Percentiles rank a stretch among this genome's conserved stretches.
Evolutionary conservation across 768 basidiomycete genomes (phyloP).

Genomic region (Rhodocollybia butyracea): DNA sequence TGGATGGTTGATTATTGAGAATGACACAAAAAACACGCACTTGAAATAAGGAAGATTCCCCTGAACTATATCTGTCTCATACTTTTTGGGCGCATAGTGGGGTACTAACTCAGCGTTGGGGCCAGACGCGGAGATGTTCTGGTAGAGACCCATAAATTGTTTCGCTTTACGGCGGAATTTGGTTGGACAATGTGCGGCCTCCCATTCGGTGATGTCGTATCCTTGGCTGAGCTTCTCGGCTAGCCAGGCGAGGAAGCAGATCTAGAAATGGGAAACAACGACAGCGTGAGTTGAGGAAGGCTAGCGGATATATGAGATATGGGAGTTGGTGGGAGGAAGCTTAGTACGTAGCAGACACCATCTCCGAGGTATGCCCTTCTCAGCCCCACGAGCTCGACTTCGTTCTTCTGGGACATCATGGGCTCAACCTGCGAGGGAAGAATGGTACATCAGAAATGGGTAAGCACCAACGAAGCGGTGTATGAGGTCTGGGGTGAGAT

Average conservation of each 20-base stretch:
- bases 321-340: no score
- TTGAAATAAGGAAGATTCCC: conserved; percentile 84
- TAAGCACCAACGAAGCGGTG: conserved; percentile 82
- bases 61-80: conserved; percentile 69
- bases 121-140: conserved; percentile 86
- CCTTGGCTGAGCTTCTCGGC: conserved; percentile 75
- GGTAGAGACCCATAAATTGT: conserved; percentile 81
- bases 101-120: conserved; percentile 93
- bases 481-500: conserved; percentile 75
- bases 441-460: conserved; percentile 77
- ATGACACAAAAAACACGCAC: conserved; percentile 48
- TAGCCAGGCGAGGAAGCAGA: conserved; percentile 87
- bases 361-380: conserved; percentile 85
- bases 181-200: conserved; percentile 81
- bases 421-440: conserved; percentile 66
- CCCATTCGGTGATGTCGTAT: conserved; percentile 87
- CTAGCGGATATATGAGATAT: no score
- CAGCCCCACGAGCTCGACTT: conserved; percentile 79
- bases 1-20: no score
- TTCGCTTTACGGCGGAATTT: conserved; percentile 70
- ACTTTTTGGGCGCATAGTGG: conserved; percentile 82
- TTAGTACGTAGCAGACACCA: conserved; percentile 77
- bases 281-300: background rate
- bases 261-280: conserved; percentile 32
- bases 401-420: conserved; percentile 88